These are phyloP conservation scores for Chrysosporium queenslandicum DNA, from an alignment of 2,329 filamentous ascomycete genomes.

Conservation along the genomic window DNA sequence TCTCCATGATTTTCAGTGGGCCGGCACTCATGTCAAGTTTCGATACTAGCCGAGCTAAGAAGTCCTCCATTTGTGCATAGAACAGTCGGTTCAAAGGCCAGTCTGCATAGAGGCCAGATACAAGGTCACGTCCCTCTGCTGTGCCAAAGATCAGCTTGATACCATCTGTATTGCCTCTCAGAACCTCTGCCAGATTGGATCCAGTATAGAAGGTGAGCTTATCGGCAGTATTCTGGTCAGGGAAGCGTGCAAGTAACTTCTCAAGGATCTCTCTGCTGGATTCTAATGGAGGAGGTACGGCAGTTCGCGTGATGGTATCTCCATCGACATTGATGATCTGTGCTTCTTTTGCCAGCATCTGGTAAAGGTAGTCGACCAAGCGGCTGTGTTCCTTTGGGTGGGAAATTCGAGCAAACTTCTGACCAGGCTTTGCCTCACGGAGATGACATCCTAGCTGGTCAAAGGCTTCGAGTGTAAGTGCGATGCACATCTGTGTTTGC, in stretches of 20 bases:
- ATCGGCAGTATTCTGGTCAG: slow-evolving; percentile 4
- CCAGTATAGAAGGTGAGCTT: slow-evolving; percentile 8
- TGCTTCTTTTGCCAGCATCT: slow-evolving; percentile 10
- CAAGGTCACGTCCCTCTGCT: slow-evolving; percentile 1
- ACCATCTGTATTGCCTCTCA: slow-evolving; percentile 4
- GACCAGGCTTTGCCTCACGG: background rate
- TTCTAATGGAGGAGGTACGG: background rate
- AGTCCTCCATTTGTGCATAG: slow-evolving; percentile 8
- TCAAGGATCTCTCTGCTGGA: background rate
- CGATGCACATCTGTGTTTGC: slow-evolving; percentile 9
- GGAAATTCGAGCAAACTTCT: background rate
- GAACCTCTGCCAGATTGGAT: slow-evolving; percentile 5
- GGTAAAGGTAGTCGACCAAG: slow-evolving; percentile 13
- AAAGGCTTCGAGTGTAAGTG: slow-evolving; percentile 11
- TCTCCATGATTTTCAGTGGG: slow-evolving; percentile 14
- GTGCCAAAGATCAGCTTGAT: slow-evolving; percentile 8
- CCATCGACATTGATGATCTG: slow-evolving; percentile 3
- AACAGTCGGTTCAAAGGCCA: slow-evolving; percentile 8
- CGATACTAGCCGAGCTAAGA: slow-evolving; percentile 1
- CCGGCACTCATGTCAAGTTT: slow-evolving; percentile 32
- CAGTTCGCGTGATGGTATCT: background rate
- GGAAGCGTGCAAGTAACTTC: background rate
- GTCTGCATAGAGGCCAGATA: slow-evolving; percentile 4
- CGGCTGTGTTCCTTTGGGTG: slow-evolving; percentile 9
- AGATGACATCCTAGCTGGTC: slow-evolving; percentile 4